phyloP scores from a whole-genome alignment of 73 alveolate species.

The Paramecium sonneborni region DNA sequence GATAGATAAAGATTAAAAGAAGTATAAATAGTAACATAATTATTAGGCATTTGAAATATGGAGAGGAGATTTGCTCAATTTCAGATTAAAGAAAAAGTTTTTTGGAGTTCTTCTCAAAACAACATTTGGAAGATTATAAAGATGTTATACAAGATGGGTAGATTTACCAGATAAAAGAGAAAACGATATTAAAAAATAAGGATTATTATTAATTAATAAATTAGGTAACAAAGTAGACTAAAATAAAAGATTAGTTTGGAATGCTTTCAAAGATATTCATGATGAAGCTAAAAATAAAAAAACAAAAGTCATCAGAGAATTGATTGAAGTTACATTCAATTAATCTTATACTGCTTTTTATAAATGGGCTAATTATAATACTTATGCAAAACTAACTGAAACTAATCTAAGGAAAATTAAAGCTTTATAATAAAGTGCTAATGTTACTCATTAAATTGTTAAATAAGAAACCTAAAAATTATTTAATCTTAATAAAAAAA shows the following conservation, averaged over 20 bases:
- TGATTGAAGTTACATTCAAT: conserved; percentile 46
- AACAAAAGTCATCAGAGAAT: conserved; percentile 38
- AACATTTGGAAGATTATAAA: conserved; percentile 15
- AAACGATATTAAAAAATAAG: neutral
- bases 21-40: neutral
- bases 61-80: neutral
- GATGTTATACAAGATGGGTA: conserved; percentile 23
- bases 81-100: conserved; percentile 29
- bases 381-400: conserved; percentile 24
- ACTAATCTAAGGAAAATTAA: conserved; percentile 8
- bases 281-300: conserved; percentile 27
- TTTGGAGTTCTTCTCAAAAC: conserved; percentile 22
- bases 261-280: neutral
- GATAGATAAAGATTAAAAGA: conserved; percentile 27
- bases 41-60: neutral
- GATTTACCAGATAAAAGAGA: conserved; percentile 20
- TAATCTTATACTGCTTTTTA: conserved; percentile 24
- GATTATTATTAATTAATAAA: conserved; percentile 21
- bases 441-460: neutral
- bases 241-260: conserved; percentile 20
- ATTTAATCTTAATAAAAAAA: neutral
- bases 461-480: neutral
- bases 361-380: conserved; percentile 42
- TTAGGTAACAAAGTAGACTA: neutral
- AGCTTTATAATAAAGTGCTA: neutral